Evolutionary conservation across 1,284 basidiomycete species (phyloP).

Genomic region (Xerocomus nothofagi): DNA sequence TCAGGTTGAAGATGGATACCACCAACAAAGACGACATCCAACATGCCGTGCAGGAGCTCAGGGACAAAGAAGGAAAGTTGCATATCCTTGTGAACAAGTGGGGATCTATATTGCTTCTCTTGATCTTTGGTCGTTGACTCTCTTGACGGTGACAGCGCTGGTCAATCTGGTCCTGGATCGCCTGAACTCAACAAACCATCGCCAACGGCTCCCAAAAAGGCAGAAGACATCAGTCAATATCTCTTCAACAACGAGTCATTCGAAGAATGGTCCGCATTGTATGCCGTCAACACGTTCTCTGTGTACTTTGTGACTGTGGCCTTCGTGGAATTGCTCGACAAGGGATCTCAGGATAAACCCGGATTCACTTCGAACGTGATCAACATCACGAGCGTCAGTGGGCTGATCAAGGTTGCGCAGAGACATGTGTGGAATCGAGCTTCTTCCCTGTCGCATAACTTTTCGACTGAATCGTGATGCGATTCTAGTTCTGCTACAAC

Average conservation of each 20-base stretch:
- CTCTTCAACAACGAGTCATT: slow-evolving; percentile 68
- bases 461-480: not conserved
- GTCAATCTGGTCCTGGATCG: slow-evolving; percentile 64
- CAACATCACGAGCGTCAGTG: slow-evolving; percentile 77
- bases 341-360: slow-evolving; percentile 59
- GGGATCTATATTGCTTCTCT: slow-evolving; percentile 15
- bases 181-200: slow-evolving; percentile 55
- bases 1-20: slow-evolving; percentile 67
- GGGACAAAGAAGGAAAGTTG: slow-evolving; percentile 58
- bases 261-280: slow-evolving; percentile 61
- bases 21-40: slow-evolving; percentile 68
- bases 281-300: slow-evolving; percentile 66
- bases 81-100: slow-evolving; percentile 84
- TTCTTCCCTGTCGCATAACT: not conserved
- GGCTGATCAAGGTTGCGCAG: slow-evolving; percentile 65
- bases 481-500: slow-evolving; percentile 71
- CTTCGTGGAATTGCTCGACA: slow-evolving; percentile 72
- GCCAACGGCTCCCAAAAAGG: slow-evolving; percentile 57
- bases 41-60: slow-evolving; percentile 47
- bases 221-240: slow-evolving; percentile 60
- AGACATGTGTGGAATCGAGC: slow-evolving; percentile 56
- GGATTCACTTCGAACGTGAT: slow-evolving; percentile 65
- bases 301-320: slow-evolving; percentile 74
- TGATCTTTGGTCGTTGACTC: slow-evolving; percentile 4
- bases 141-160: slow-evolving; percentile 55